Evolutionary conservation across 176 grass and related monocot genomes (phyloP), one percentile per base, ranked within the genome.

Genomic region (Triticum dicoccoides): DNA sequence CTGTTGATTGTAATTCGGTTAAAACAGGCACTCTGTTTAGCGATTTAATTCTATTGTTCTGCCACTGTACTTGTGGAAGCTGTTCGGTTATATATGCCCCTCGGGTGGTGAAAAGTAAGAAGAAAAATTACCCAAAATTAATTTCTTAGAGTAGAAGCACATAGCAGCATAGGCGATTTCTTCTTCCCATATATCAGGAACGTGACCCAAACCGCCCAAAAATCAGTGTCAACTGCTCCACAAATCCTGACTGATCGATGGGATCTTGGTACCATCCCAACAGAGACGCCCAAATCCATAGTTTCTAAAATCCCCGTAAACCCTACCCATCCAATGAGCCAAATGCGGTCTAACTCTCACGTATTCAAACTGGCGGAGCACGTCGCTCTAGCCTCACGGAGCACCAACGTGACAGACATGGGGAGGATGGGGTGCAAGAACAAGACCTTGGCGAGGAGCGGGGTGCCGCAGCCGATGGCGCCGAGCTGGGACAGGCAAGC

Each of bases 391-490:
- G 34, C 69, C 38, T 73, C 35, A 8, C 10, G 3, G 37, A 21
- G 14, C 34, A 34, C 27, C 8, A 32, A 51, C 1, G 32, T 1
- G 10, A 10, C 29, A 9, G 4, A 15, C 4, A 33, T 14, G 41
- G 18, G 14, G 24, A 74, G 27, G 5, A 27, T 13, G 23, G 11
- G 29, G 9, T 73, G 11, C 29, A 3, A 8, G 15, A 39, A 13
- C 54, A 45, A 21, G 20, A 90, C 80, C 84, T 87, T 87, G 42
- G 12, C 20, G 35, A 66, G 56, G 45, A 75, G 72, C 27, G 20
- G 6, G 4, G 3, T 30, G 24, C 20, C 61, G 14, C 34, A 45
- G 68, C 14, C 23, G 15, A 24, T 12, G 24, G 59, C 18, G 21
- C n/a, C 45, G 9, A 67, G 38, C 32, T 13, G 27, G 24, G 62